Evolutionary conservation across 2,329 filamentous ascomycete genomes (phyloP).

Genomic region (Hypoxylon sp.): DNA sequence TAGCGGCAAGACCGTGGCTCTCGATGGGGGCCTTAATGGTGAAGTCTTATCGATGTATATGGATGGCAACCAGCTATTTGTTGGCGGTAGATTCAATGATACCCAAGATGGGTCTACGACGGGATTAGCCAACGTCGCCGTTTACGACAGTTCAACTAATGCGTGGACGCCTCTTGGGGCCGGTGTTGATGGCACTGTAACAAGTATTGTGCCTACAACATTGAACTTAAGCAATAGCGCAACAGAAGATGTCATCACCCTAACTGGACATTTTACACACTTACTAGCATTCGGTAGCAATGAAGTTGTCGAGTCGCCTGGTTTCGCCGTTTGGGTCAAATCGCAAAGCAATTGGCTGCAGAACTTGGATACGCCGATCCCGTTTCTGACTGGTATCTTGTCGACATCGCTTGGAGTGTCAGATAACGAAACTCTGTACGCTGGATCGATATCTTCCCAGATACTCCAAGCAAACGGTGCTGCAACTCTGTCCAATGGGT

Average conservation of each 20-base stretch:
- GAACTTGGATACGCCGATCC: slow-evolving; percentile 75
- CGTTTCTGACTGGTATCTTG: slow-evolving; percentile 78
- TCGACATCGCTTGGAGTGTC: slow-evolving; percentile 76
- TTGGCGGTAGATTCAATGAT: slow-evolving; percentile 87
- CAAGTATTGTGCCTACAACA: slow-evolving; percentile 78
- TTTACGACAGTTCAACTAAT: slow-evolving; percentile 77
- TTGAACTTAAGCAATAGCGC: slow-evolving; percentile 80
- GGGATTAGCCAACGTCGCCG: slow-evolving; percentile 81
- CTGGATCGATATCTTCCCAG: slow-evolving; percentile 84
- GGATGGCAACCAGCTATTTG: slow-evolving; percentile 76
- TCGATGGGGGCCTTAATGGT: slow-evolving; percentile 82
- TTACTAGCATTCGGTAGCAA: slow-evolving; percentile 77
- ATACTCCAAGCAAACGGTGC: slow-evolving; percentile 80
- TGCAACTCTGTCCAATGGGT: slow-evolving; percentile 70
- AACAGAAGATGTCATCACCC: slow-evolving; percentile 79
- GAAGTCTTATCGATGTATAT: slow-evolving; percentile 79
- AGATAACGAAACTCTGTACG: slow-evolving; percentile 76
- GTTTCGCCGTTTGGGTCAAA: slow-evolving; percentile 93
- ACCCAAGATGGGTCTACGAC: slow-evolving; percentile 71
- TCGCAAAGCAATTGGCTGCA: slow-evolving; percentile 89
- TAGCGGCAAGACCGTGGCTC: slow-evolving; percentile 71
- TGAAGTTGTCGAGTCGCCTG: slow-evolving; percentile 71
- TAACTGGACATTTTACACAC: slow-evolving; percentile 84
- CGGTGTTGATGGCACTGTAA: slow-evolving; percentile 85
- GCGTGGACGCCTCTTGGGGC: slow-evolving; percentile 84